Base-by-base conservation (phyloP, 1,284 basidiomycete species). In the Sporisorium exsertum region DNA sequence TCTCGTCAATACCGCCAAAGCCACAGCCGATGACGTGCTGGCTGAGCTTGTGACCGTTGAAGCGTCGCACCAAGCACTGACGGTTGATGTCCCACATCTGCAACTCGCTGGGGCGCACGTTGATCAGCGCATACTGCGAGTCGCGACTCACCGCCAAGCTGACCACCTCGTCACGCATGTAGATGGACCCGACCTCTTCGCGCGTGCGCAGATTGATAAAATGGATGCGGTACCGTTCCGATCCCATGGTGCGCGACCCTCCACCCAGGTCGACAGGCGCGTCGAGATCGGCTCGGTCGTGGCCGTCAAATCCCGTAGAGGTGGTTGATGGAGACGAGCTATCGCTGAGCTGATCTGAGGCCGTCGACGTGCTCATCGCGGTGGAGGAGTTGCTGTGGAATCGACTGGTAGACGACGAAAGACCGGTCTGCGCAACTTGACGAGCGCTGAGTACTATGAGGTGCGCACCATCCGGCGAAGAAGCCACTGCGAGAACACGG, bases 1-100 rank as follows among this genome's bases (percentile, higher is more conserved):
- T 93, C 69, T 92, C 92, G 81, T 93, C 91, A 33, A 91, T 88
- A n/a, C 95, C 95, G 27, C 95, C 97, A 86, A 98, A 98, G 82
- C 94, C 95, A 84, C 93, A 93, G 64, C 93, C 90, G 70, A 99
- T 93, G 71, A 97, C 91, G 86, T 80, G 95, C 92, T 26, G 56
- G 43, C 33, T 52, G 18, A 80, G 51, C 50, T 64, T 53, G 55
- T 83, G 83, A 2, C 83, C 83, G 12, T 68, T 69, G 53, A 73
- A 83, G 18, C 72, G 60, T 26, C 72, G 61, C 93, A 91, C 88
- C 72, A 94, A 87, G 59, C 55, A 90, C 5, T 87, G 86, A 26
- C 87, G 88, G 22, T 89, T 87, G 52, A 98, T 88, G 82, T 94
- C 91, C 91, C 93, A 94, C 71, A 97, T 86, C 79, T 94, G 91